Evolutionary conservation across 2,329 filamentous ascomycete species (phyloP).

Genomic region (Cercospora sp.): DNA sequence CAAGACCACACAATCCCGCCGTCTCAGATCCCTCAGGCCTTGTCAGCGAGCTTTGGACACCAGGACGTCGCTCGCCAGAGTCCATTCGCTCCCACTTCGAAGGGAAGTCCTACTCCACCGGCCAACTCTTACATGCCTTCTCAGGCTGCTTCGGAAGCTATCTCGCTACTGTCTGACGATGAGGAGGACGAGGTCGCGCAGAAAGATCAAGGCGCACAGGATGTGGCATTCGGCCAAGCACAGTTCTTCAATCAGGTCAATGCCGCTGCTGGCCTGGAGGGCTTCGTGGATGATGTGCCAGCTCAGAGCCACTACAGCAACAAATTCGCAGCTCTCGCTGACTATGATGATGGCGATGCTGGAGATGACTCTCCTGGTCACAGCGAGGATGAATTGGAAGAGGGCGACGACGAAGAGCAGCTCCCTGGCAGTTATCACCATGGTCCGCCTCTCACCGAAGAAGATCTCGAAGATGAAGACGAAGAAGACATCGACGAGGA

Average conservation of each 20-base stretch:
- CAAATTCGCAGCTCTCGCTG: conserved; percentile 18
- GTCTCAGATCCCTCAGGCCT: conserved; percentile 27
- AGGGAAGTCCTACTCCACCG: conserved; percentile 15
- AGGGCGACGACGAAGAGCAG: conserved; percentile 17
- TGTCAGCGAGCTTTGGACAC: conserved; percentile 30
- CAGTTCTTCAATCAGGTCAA: conserved; percentile 16
- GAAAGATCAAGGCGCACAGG: neutral
- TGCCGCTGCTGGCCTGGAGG: neutral
- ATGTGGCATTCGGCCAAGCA: conserved; percentile 13
- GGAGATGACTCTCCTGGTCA: conserved; percentile 20
- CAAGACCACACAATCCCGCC: conserved; percentile 29
- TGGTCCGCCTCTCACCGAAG: conserved; percentile 17
- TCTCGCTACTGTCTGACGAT: conserved; percentile 30
- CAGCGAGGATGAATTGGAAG: conserved; percentile 16
- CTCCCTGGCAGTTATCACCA: conserved; percentile 24
- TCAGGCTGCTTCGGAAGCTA: conserved; percentile 23
- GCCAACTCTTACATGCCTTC: conserved; percentile 25
- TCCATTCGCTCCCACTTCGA: conserved; percentile 10
- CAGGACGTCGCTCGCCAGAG: conserved; percentile 6
- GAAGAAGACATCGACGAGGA: conserved; percentile 27
- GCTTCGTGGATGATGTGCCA: neutral
- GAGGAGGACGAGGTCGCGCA: conserved; percentile 18
- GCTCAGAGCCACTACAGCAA: conserved; percentile 8
- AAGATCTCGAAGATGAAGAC: conserved; percentile 24
- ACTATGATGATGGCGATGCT: conserved; percentile 16